phyloP scores from a whole-genome alignment of 306 rosid species.

The Biancaea sappan region DNA sequence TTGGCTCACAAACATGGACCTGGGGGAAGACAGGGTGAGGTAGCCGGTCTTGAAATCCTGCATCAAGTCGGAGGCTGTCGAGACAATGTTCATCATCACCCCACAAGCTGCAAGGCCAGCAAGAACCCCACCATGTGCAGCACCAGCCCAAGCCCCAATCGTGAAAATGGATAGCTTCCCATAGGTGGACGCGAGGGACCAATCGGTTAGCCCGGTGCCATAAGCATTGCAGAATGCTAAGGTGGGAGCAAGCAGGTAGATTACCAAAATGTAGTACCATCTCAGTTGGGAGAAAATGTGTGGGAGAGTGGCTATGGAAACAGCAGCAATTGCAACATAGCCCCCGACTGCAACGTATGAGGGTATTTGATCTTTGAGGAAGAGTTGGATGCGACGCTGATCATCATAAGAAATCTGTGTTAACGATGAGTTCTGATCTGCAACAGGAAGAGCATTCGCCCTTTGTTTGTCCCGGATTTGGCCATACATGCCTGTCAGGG shows the following conservation, averaged over 20 bases:
- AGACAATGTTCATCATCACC: conserved; percentile 65
- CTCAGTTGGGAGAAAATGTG: conserved; percentile 52
- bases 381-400: conserved; percentile 47
- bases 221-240: conserved; percentile 65
- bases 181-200: conserved; percentile 57
- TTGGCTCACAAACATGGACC: conserved; percentile 63
- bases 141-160: conserved; percentile 64
- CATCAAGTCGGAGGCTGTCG: conserved; percentile 57
- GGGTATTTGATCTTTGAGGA: conserved; percentile 59
- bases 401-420: conserved; percentile 45
- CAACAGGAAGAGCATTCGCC: conserved; percentile 49
- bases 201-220: conserved; percentile 57
- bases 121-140: conserved; percentile 51
- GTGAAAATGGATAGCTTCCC: conserved; percentile 59
- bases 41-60: conserved; percentile 62
- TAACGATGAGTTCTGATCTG: conserved; percentile 37
- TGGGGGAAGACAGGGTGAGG: conserved; percentile 59
- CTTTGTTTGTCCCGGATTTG: conserved; percentile 40
- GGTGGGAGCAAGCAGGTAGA: conserved; percentile 53
- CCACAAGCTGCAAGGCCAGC: conserved; percentile 63
- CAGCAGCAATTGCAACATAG: conserved; percentile 52
- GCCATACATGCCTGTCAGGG: conserved; percentile 40
- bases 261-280: conserved; percentile 55
- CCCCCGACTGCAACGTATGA: conserved; percentile 46
- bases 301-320: conserved; percentile 47